Conservation (phyloP, 495 filamentous ascomycete genomes). For the Aspergillus asperescens region DNA sequence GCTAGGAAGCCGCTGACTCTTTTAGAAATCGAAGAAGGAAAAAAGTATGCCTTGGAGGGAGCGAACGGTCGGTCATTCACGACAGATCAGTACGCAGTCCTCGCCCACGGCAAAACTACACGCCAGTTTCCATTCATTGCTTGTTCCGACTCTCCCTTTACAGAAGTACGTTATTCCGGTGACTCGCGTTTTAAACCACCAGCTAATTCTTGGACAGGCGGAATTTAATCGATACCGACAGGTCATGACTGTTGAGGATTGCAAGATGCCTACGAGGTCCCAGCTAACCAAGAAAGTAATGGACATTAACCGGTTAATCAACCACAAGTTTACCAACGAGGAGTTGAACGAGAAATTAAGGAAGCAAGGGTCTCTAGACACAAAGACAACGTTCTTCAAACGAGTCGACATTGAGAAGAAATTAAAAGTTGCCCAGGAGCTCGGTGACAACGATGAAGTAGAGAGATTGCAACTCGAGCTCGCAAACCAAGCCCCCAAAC, state of each 20-base stretch:
- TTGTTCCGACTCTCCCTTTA: slow-evolving; percentile 71
- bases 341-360: slow-evolving; percentile 74
- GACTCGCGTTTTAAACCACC: neutral
- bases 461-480: slow-evolving; percentile 61
- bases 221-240: slow-evolving; percentile 83
- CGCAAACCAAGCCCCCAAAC: slow-evolving; percentile 60
- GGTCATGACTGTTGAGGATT: slow-evolving; percentile 63
- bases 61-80: slow-evolving; percentile 63
- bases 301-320: slow-evolving; percentile 74
- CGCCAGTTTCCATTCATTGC: slow-evolving; percentile 77
- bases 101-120: slow-evolving; percentile 70
- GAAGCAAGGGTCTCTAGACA: slow-evolving; percentile 57
- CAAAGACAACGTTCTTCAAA: slow-evolving; percentile 56
- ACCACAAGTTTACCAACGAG: slow-evolving; percentile 69
- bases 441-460: slow-evolving; percentile 56
- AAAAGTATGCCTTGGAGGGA: slow-evolving; percentile 72
- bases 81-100: slow-evolving; percentile 68
- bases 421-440: slow-evolving; percentile 58
- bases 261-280: slow-evolving; percentile 62
- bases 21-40: slow-evolving; percentile 68
- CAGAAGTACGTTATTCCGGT: slow-evolving; percentile 52
- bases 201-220: slow-evolving; percentile 44
- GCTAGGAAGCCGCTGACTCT: slow-evolving; percentile 28
- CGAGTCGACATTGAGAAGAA: slow-evolving; percentile 56
- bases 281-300: slow-evolving; percentile 64